Base-by-base conservation (phyloP, 306 rosid species). In the Cucumis hystrix region DNA sequence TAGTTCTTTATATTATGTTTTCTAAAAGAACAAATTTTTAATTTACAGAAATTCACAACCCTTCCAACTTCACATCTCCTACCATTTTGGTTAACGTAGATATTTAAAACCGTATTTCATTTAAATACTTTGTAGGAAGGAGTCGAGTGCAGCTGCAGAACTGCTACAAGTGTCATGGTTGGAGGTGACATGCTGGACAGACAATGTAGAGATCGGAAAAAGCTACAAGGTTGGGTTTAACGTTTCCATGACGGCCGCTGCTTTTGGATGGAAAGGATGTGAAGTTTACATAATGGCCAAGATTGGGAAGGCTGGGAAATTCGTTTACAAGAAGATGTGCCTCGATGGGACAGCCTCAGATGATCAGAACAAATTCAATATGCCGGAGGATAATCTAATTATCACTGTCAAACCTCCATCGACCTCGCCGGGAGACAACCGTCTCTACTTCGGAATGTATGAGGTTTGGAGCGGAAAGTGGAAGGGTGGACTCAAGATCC, bases 391-490 rank as follows among this genome's bases (percentile, higher is more conserved):
- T 1, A 58, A 35, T n/a, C 47, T 60, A 0, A 15, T 15, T 1
- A 61, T 81, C 51, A 23, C 40, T 1, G 58, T 70, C 4, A 47
- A 43, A 0, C 61, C 47, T 69, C 13, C 54, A 0, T 0, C 1
- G 0, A 28, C 2, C 2, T 23, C 61, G 2, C 0, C 16, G 0
- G 0, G 1, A 0, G 91, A 89, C 0, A 3, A 0, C 0, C 13
- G 3, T 6, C 85, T 93, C 66, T 70, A 89, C 67, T 93, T 93
- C 39, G 98, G 98, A 28, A 80, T 93, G 59, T 93, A 93, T 70
- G 98, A 93, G 85, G 97, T 93, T 21, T 93, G 98, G 98, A 91
- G 91, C 10, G 95, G 89, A 7, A 88, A 83, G 83, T 93, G 98
- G 97, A 93, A 93, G 78, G 97, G 98, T 20, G 98, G 98, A 10